Conservation (phyloP, 108 stramenopile genomes). For the Cylindrotheca closterium region DNA sequence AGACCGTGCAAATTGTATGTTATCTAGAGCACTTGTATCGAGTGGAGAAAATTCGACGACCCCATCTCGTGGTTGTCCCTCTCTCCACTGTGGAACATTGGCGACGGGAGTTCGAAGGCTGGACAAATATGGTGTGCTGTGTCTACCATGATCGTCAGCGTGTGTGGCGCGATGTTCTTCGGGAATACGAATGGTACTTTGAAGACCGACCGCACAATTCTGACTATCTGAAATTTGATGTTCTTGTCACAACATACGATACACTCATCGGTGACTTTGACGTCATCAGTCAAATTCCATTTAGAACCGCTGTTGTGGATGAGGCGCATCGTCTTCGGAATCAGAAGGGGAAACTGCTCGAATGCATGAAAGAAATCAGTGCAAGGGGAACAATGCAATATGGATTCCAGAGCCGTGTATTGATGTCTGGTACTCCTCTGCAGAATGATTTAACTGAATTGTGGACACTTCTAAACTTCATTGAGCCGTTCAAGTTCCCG, state of each 20-base stretch:
- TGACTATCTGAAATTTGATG: conserved; percentile 94
- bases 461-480: conserved; percentile 97
- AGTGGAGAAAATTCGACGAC: conserved; percentile 90
- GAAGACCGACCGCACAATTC: conserved; percentile 94
- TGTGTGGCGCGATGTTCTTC: conserved; percentile 94
- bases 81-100: conserved; percentile 98
- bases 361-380: conserved; percentile 92
- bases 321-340: conserved; percentile 97
- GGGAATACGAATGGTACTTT: conserved; percentile 98
- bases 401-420: conserved; percentile 92
- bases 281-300: conserved; percentile 85
- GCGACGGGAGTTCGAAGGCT: conserved; percentile 95
- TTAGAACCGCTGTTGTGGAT: conserved; percentile 92
- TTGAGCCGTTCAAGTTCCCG: conserved; percentile 93
- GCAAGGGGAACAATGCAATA: conserved; percentile 79
- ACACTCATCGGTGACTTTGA: conserved; percentile 90
- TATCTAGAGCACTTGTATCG: conserved; percentile 92
- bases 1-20: conserved; percentile 93
- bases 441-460: conserved; percentile 98
- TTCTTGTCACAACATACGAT: conserved; percentile 94
- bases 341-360: conserved; percentile 90
- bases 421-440: conserved; percentile 99
- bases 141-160: conserved; percentile 95
- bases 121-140: conserved; percentile 96
- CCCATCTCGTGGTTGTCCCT: conserved; percentile 96